Evolutionary conservation across 495 filamentous ascomycete genomes (phyloP), one percentile per base, ranked within the genome.

Genomic region (Podospora anserina): DNA sequence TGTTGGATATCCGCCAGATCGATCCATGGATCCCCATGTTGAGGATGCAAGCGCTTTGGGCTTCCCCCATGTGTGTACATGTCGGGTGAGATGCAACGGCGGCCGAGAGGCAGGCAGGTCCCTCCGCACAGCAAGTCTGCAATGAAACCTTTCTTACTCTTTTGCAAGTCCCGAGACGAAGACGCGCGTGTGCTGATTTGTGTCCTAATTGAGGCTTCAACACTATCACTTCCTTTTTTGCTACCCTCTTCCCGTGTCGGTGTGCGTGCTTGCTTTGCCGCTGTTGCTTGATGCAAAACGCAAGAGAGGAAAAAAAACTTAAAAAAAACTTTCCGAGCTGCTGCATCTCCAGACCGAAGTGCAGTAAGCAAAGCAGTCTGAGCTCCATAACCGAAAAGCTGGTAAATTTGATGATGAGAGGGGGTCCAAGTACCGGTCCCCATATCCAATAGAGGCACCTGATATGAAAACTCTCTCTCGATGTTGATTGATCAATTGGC

Each of bases 11-110:
- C 67, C 68, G 68, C 53, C 66, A 20, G 19, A 55, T 66, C 27
- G 66, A 67, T 70, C 74, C 68, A 72, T 59, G 68, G 70, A 69
- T 71, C 66, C 61, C 61, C 65, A 57, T 66, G 62, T 55, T 63
- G 61, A 39, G 62, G 72, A 67, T 57, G 68, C 23, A 23, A 70
- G 74, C 72, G 71, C 71, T 75, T 75, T 72, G 74, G 69, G 67
- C n/a, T 72, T 72, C 39, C 39, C 15, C 3, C 7, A 32, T 32
- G 30, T 69, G 23, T 23, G 23, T 23, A 23, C 23, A n/a, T 49
- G 61, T 1, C 30, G 18, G 30, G 30, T 53, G 63, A 55, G 61
- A 74, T 74, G 72, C 54, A 71, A 76, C 72, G 58, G 61, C 74
- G 72, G 74, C 70, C 61, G 57, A 64, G 32, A 63, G 55, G n/a